Percentiles rank a stretch among this genome's conserved stretches.
phyloP scores from a whole-genome alignment of 805 yeast genomes.

The Starmerella bacillaris region DNA sequence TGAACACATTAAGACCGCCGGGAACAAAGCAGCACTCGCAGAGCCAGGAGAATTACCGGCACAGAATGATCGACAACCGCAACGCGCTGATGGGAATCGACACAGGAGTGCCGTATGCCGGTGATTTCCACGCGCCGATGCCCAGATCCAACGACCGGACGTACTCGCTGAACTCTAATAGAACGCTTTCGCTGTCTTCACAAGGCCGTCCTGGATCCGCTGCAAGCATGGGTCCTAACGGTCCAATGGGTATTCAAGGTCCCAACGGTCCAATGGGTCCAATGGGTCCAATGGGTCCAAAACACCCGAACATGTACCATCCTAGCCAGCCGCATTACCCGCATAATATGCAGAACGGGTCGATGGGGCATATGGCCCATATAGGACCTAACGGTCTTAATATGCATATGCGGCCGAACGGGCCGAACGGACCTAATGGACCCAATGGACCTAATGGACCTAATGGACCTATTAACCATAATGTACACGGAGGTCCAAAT shows the following conservation, averaged over 20 bases:
- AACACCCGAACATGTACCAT: no score
- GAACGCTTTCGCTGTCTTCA: conserved; percentile 12
- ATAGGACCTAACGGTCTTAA: no score
- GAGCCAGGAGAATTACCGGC: conserved; percentile 17
- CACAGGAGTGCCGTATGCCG: conserved; percentile 14
- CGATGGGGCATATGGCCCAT: no score
- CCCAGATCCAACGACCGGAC: background rate
- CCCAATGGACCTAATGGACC: no score
- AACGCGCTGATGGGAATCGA: conserved; percentile 14
- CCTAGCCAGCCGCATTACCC: no score
- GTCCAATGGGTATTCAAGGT: background rate
- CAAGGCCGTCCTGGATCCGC: background rate
- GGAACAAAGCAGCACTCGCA: conserved; percentile 1
- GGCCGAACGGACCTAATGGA: no score
- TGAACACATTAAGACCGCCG: conserved; percentile 11
- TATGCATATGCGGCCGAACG: no score
- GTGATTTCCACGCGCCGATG: conserved; percentile 3
- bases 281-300: background rate
- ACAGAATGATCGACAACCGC: conserved; percentile 18
- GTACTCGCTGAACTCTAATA: background rate
- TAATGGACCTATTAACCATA: no score
- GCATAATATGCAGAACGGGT: no score
- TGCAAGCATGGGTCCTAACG: background rate
- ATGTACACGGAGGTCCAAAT: no score
- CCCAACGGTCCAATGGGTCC: background rate